phyloP scores from a whole-genome alignment of 2,329 filamentous ascomycete genomes.

The Fusarium coffeatum region DNA sequence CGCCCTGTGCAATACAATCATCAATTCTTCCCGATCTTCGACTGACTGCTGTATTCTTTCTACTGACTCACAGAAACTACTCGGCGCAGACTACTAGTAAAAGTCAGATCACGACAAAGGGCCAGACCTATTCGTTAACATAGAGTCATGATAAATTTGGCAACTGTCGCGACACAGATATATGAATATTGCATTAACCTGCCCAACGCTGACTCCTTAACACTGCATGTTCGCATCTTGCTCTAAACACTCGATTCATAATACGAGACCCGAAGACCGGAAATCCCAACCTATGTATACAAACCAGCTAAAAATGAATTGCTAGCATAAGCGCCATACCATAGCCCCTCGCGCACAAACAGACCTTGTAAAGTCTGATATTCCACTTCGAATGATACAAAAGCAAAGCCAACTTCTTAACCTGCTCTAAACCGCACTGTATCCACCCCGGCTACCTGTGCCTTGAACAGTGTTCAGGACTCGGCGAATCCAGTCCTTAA shows the following conservation, averaged over 20 bases:
- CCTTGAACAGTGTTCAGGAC: constrained; percentile 88
- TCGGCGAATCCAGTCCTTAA: constrained; percentile 87
- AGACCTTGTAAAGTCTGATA: not conserved
- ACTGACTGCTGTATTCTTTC: not conserved
- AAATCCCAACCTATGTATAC: constrained; percentile 42
- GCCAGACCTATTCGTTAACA: not conserved
- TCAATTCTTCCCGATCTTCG: not conserved
- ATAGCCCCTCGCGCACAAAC: constrained; percentile 4
- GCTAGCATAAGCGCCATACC: constrained; percentile 45
- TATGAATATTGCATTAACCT: not conserved
- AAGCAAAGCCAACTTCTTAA: not conserved
- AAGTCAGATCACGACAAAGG: not conserved
- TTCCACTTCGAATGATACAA: not conserved
- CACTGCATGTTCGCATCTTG: constrained; percentile 16
- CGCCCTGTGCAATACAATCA: constrained; percentile 1
- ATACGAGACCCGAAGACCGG: constrained; percentile 26
- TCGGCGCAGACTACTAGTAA: not conserved
- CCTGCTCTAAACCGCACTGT: constrained; percentile 82
- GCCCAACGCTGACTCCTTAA: constrained; percentile 1
- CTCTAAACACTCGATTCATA: constrained; percentile 39
- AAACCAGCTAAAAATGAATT: constrained; percentile 41
- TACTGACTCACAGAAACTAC: not conserved
- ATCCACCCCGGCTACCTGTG: constrained; percentile 85
- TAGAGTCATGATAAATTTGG: not conserved
- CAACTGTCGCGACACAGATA: not conserved